phyloP scores from a whole-genome alignment of 768 basidiomycete species.

The Omphalotus guepiniiformis region DNA sequence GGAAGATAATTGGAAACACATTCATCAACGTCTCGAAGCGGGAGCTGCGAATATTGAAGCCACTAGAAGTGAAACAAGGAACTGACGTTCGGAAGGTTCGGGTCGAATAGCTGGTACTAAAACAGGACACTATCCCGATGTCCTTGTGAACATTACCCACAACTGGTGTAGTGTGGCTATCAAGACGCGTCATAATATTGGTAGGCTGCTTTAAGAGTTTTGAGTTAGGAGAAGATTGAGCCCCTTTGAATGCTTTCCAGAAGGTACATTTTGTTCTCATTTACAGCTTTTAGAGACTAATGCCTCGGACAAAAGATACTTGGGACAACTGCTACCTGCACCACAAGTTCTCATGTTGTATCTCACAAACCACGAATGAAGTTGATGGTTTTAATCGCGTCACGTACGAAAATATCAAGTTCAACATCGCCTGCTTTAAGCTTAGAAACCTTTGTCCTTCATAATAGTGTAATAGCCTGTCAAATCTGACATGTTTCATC shows the following conservation, averaged over 20 bases:
- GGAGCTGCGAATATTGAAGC: constrained; percentile 89
- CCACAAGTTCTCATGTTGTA: constrained; percentile 82
- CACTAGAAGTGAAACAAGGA: constrained; percentile 57
- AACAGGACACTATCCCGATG: constrained; percentile 98
- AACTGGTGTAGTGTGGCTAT: constrained; percentile 98
- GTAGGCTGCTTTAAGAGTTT: constrained; percentile 91
- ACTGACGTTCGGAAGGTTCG: constrained; percentile 78
- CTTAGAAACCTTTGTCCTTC: too few relatives aligned
- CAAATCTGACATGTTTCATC: too few relatives aligned
- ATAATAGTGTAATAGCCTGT: too few relatives aligned
- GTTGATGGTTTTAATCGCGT: constrained; percentile 95
- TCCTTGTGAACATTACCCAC: constrained; percentile 98
- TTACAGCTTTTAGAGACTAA: too few relatives aligned
- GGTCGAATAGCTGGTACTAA: constrained; percentile 95
- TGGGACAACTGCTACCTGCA: too few relatives aligned
- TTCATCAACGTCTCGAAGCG: constrained; percentile 96
- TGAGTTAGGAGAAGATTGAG: constrained; percentile 98
- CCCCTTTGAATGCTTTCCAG: constrained; percentile 97
- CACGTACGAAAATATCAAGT: constrained; percentile 88
- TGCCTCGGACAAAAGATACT: too few relatives aligned
- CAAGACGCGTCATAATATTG: constrained; percentile 99
- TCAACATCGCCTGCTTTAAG: constrained; percentile 92
- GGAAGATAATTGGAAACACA: constrained; percentile 98
- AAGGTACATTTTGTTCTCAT: constrained; percentile 36
- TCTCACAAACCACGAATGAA: constrained; percentile 97